A percentile compares a stretch with the other conserved stretches of the same genome.
These are phyloP conservation scores for Verticillium dahliae DNA, from an alignment of 2,329 filamentous ascomycete genomes.

Conservation along the genomic window DNA sequence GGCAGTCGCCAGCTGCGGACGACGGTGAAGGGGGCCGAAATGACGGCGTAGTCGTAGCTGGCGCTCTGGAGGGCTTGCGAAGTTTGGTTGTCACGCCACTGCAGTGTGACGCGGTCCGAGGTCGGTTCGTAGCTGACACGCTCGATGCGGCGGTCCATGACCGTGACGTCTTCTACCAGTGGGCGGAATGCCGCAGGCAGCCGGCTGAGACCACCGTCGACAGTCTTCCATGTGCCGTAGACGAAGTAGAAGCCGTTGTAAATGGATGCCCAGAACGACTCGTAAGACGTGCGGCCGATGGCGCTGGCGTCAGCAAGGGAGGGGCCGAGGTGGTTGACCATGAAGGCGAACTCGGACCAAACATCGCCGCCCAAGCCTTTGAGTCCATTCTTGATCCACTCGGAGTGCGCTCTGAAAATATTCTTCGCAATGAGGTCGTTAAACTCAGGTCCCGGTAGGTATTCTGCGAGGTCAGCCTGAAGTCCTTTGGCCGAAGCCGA, in stretches of 20 bases:
- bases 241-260: slow-evolving; percentile 55
- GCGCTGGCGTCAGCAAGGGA: slow-evolving; percentile 47
- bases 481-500: slow-evolving; percentile 26
- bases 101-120: slow-evolving; percentile 47
- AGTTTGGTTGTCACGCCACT: slow-evolving; percentile 43
- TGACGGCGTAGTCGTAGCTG: slow-evolving; percentile 60
- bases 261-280: slow-evolving; percentile 39
- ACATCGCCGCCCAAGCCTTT: slow-evolving; percentile 46
- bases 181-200: slow-evolving; percentile 58
- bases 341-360: slow-evolving; percentile 59
- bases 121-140: slow-evolving; percentile 46
- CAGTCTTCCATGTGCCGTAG: slow-evolving; percentile 56
- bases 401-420: slow-evolving; percentile 35
- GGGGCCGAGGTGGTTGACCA: slow-evolving; percentile 51
- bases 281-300: slow-evolving; percentile 20
- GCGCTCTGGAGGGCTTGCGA: slow-evolving; percentile 33
- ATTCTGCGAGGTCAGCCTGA: slow-evolving; percentile 26
- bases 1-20: slow-evolving; percentile 58
- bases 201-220: slow-evolving; percentile 49
- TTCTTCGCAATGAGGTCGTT: slow-evolving; percentile 30
- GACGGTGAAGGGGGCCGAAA: slow-evolving; percentile 58
- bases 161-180: slow-evolving; percentile 40
- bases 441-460: slow-evolving; percentile 27
- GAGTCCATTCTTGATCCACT: slow-evolving; percentile 27
- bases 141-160: slow-evolving; percentile 39